Conservation (phyloP, 805 yeast genomes). For the Myxozyma neglecta region DNA sequence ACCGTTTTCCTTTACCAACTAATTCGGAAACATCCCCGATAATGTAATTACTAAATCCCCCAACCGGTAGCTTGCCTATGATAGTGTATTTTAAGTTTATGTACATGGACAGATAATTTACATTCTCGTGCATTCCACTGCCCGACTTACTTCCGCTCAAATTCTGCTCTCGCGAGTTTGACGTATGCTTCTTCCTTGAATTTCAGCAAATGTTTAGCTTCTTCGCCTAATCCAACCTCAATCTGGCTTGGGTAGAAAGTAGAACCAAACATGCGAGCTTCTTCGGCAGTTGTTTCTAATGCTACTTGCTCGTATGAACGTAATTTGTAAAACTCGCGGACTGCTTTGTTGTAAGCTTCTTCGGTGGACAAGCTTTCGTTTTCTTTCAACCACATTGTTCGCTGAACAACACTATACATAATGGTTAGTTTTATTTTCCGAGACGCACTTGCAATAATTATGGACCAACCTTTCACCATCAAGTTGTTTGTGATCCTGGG, state of each 20-base stretch:
- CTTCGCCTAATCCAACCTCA: conserved; percentile 68
- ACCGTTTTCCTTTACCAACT: conserved; percentile 22
- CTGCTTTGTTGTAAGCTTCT: conserved; percentile 76
- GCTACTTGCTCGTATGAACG: conserved; percentile 83
- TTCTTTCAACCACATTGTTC: conserved; percentile 59
- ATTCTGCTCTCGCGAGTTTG: neutral
- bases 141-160: neutral
- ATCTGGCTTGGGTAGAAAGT: conserved; percentile 61
- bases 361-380: conserved; percentile 36
- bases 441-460: neutral
- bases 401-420: conserved; percentile 60
- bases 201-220: conserved; percentile 64
- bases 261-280: conserved; percentile 82
- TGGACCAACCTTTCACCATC: conserved; percentile 68
- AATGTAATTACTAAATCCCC: no score
- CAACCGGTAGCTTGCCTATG: no score
- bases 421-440: neutral
- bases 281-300: conserved; percentile 71
- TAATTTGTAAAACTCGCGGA: conserved; percentile 82
- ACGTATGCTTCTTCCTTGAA: conserved; percentile 36
- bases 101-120: neutral
- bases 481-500: conserved; percentile 68
- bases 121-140: neutral
- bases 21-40: conserved; percentile 13
- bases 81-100: neutral